These are phyloP conservation scores for Graphium sp. DNA, from an alignment of 2,329 filamentous ascomycete species.

Conservation along the genomic window DNA sequence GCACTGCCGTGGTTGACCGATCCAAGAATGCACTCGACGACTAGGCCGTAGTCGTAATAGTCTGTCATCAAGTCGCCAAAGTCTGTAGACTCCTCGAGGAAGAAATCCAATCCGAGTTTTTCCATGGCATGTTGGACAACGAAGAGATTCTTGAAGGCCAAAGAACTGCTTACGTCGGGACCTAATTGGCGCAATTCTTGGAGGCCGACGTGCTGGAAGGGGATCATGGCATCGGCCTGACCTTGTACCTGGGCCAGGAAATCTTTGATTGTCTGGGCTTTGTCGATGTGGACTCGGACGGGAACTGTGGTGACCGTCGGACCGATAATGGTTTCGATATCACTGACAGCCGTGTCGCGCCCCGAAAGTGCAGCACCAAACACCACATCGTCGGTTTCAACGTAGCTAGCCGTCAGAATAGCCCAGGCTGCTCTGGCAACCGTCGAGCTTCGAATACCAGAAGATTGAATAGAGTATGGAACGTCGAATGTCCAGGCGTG, in stretches of 20 bases:
- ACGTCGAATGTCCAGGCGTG: too few species aligned
- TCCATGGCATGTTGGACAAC: background rate
- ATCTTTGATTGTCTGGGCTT: constrained; percentile 12
- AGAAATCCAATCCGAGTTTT: background rate
- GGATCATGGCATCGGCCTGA: constrained; percentile 7
- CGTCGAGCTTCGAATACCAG: too few species aligned
- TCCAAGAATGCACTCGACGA: background rate
- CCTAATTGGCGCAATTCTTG: constrained; percentile 1
- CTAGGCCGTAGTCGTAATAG: background rate
- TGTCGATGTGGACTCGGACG: constrained; percentile 12
- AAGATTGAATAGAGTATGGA: background rate
- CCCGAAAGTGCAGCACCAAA: constrained; percentile 12
- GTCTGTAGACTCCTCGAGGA: background rate
- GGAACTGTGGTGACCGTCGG: constrained; percentile 13
- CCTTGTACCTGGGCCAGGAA: constrained; percentile 18
- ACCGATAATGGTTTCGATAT: constrained; percentile 10
- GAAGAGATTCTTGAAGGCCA: background rate
- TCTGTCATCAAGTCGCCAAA: background rate
- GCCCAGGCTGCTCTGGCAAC: constrained; percentile 12
- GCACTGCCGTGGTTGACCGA: background rate
- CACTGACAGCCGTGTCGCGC: constrained; percentile 8
- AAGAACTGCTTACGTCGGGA: background rate
- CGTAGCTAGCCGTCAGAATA: constrained; percentile 18
- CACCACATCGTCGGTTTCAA: constrained; percentile 13
- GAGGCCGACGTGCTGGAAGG: constrained; percentile 8